Base-by-base conservation (phyloP, 2,329 filamentous ascomycete species). In the Claviceps paspali region DNA sequence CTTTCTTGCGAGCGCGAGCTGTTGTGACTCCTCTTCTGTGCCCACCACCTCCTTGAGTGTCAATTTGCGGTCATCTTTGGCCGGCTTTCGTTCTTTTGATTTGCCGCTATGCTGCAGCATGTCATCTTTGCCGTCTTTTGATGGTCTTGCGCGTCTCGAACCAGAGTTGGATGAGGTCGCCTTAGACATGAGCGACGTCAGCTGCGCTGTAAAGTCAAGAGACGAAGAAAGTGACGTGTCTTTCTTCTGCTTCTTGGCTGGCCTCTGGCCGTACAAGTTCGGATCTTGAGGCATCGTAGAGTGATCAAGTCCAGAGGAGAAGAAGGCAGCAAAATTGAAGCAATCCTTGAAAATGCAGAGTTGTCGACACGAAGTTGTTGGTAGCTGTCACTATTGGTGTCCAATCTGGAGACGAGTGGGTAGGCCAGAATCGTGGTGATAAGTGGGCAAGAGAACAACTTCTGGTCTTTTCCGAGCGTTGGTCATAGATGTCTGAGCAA, bases 181-280 rank as follows among this genome's bases (percentile, higher is more conserved):
- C 43, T 63, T 65, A 38, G 79, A 66, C 60, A 95, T 84, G 38
- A 95, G 75, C 32, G 79, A 82, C 48, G 82, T 80, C 44, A 96
- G 74, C 46, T 91, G 82, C 9, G 84, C 83, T n/a, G 82, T 77
- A 63, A 98, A 96, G 53, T 85, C 77, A 38, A 94, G 73, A 31
- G 76, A 79, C 35, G 74, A 76, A 14, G 76, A 79, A 14, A 86
- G 73, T 14, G 76, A 74, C 40, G 83, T 73, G 50, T 81, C 76
- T 51, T 76, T 78, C 52, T 71, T 71, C 46, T 73, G 68, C 49
- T 76, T 77, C 57, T 86, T 88, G 9, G 72, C 64, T 27, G 76
- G 73, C 38, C 74, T 72, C 36, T 79, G 71, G 51, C 85, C 85
- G 59, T 95, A 95, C 11, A 95, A 72, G 44, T 76, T 62, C 7